Evolutionary conservation across 495 filamentous ascomycete species (phyloP).

Genomic region (Neurospora pannonica): DNA sequence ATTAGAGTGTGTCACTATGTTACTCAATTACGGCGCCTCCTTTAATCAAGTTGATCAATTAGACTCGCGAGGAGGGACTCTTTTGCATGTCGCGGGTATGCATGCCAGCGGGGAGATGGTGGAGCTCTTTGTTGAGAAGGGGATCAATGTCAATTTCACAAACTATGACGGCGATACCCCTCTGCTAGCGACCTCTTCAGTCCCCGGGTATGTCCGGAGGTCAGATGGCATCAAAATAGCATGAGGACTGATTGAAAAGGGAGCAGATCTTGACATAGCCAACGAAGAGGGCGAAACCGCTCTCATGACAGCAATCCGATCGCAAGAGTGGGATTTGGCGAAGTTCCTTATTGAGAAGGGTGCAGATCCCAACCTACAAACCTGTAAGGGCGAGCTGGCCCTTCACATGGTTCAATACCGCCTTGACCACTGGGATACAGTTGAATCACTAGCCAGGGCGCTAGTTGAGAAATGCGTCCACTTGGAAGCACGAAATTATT

Average conservation of each 20-base stretch:
- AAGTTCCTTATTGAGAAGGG: background rate
- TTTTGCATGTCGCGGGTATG: background rate
- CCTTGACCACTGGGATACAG: background rate
- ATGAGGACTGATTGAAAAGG: background rate
- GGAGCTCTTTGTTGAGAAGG: background rate
- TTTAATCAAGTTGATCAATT: background rate
- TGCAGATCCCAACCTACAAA: background rate
- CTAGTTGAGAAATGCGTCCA: background rate
- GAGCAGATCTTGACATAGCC: background rate
- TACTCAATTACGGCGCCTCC: background rate
- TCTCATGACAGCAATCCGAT: background rate
- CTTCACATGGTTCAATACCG: background rate
- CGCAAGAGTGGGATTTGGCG: fast-evolving
- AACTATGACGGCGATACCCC: background rate
- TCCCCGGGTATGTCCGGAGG: too few species aligned
- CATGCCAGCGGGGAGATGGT: too few species aligned
- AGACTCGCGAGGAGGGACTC: fast-evolving
- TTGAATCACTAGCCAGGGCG: background rate
- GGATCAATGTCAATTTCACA: background rate
- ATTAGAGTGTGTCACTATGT: background rate
- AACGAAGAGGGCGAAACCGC: background rate
- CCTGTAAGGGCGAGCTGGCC: background rate
- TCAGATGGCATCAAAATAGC: background rate
- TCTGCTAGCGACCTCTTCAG: too few species aligned
- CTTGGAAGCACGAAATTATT: background rate